These are phyloP conservation scores for Suillus alpinus DNA, from an alignment of 768 basidiomycete species.

Conservation along the genomic window DNA sequence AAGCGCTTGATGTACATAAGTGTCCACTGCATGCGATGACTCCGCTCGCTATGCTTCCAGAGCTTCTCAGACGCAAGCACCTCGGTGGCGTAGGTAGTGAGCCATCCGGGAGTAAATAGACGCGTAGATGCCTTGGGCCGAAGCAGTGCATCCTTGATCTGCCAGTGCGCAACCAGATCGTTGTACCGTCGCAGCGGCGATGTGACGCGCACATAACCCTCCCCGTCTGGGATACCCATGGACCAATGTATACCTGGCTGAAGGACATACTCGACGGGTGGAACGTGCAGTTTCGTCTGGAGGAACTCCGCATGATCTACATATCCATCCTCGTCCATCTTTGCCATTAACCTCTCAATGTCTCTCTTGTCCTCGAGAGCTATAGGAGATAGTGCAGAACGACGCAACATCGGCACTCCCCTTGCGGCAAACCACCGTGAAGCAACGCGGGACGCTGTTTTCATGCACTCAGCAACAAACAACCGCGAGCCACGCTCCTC, in stretches of 20 bases:
- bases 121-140: conserved; percentile 31
- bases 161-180: conserved; percentile 89
- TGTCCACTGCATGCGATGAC: conserved; percentile 41
- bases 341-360: conserved; percentile 44
- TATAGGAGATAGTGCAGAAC: conserved; percentile 38
- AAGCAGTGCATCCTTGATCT: conserved; percentile 78
- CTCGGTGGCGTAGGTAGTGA: conserved; percentile 42
- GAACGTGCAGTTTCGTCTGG: conserved; percentile 30
- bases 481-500: conserved; percentile 42
- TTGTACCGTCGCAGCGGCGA: conserved; percentile 83
- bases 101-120: conserved; percentile 44
- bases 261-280: conserved; percentile 43
- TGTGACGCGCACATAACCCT: conserved; percentile 83
- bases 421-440: conserved; percentile 67
- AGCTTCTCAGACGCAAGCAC: conserved; percentile 36
- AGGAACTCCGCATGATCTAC: conserved; percentile 40
- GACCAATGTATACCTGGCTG: conserved; percentile 62
- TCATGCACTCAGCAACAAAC: conserved; percentile 80
- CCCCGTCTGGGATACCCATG: conserved; percentile 66
- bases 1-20: conserved; percentile 38
- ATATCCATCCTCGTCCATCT: conserved; percentile 45
- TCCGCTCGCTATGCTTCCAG: conserved; percentile 26
- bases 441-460: conserved; percentile 70
- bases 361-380: conserved; percentile 28
- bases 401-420: conserved; percentile 61